These are phyloP conservation scores for Leptographium radiaticola DNA, from an alignment of 2,329 filamentous ascomycete genomes.

Conservation along the genomic window DNA sequence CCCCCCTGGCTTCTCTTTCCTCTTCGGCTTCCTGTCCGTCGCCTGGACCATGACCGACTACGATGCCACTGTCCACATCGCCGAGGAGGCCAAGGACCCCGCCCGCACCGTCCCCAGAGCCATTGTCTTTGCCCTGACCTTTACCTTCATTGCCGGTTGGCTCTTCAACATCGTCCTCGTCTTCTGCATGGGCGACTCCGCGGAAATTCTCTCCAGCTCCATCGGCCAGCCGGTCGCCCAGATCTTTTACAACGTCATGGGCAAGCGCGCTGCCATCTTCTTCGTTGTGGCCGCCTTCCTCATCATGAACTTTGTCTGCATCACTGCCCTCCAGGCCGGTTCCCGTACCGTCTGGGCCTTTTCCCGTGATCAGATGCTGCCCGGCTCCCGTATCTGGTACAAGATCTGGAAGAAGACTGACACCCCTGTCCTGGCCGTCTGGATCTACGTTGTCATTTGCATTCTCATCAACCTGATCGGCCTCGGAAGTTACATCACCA, in stretches of 20 bases:
- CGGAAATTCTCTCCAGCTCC: conserved; percentile 28
- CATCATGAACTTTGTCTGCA: conserved; percentile 45
- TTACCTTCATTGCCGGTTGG: conserved; percentile 41
- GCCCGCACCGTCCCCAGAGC: conserved; percentile 32
- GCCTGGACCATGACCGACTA: conserved; percentile 46
- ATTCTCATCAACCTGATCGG: conserved; percentile 46
- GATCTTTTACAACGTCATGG: conserved; percentile 44
- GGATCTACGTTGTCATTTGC: conserved; percentile 40
- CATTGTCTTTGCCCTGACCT: conserved; percentile 40
- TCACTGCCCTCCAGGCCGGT: conserved; percentile 41
- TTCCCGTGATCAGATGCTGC: conserved; percentile 36
- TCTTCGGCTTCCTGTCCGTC: conserved; percentile 48
- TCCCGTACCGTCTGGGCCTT: conserved; percentile 42
- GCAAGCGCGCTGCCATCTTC: conserved; percentile 37
- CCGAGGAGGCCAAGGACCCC: conserved; percentile 29
- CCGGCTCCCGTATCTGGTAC: conserved; percentile 33
- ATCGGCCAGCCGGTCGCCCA: conserved; percentile 41
- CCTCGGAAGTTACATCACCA: conserved; percentile 39
- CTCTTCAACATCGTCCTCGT: conserved; percentile 45
- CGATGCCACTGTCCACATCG: conserved; percentile 25
- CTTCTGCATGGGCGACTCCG: conserved; percentile 40
- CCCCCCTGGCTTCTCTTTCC: conserved; percentile 39
- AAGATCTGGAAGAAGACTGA: conserved; percentile 33
- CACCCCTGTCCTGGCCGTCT: conserved; percentile 40
- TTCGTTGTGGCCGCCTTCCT: conserved; percentile 43